phyloP scores from a whole-genome alignment of 2,329 filamentous ascomycete species.

The Hypoxylon sp. region DNA sequence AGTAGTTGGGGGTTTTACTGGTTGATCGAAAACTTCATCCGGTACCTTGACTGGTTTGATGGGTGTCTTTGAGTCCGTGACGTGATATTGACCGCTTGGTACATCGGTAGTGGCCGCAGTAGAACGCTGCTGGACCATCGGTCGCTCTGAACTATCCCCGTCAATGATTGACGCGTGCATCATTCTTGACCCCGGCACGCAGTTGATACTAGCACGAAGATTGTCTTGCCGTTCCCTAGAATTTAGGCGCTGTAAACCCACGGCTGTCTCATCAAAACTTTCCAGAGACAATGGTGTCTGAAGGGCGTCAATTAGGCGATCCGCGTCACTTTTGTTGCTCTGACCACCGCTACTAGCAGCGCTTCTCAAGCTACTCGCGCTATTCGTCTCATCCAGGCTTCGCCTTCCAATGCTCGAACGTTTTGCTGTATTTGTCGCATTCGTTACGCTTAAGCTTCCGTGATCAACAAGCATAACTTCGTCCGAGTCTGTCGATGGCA shows the following conservation, averaged over 20 bases:
- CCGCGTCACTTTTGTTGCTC: slow-evolving; percentile 74
- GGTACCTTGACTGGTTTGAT: slow-evolving; percentile 65
- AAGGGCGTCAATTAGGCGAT: slow-evolving; percentile 80
- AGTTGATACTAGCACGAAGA: slow-evolving; percentile 30
- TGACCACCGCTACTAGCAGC: slow-evolving; percentile 65
- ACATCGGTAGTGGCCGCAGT: slow-evolving; percentile 36
- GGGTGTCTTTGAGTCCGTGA: slow-evolving; percentile 63
- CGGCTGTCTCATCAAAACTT: slow-evolving; percentile 52
- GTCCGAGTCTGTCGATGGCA: slow-evolving; percentile 56
- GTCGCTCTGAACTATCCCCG: slow-evolving; percentile 6
- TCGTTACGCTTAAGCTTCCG: slow-evolving; percentile 49
- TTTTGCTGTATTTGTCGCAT: slow-evolving; percentile 44
- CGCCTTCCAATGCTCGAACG: slow-evolving; percentile 47
- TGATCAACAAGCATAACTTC: slow-evolving; percentile 76
- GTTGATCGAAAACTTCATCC: slow-evolving; percentile 61
- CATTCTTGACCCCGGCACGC: slow-evolving; percentile 24
- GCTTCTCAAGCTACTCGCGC: slow-evolving; percentile 60
- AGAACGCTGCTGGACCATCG: slow-evolving; percentile 24
- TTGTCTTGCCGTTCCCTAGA: slow-evolving; percentile 40
- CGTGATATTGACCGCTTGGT: slow-evolving; percentile 56
- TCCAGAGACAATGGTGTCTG: slow-evolving; percentile 69
- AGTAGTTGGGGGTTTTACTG: slow-evolving; percentile 51
- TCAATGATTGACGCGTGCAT: slow-evolving; percentile 7
- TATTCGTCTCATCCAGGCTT: slow-evolving; percentile 59
- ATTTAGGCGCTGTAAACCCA: slow-evolving; percentile 38